Base-by-base conservation (phyloP, 1,139 yeast genomes). In the Candida tetrigidarum region DNA sequence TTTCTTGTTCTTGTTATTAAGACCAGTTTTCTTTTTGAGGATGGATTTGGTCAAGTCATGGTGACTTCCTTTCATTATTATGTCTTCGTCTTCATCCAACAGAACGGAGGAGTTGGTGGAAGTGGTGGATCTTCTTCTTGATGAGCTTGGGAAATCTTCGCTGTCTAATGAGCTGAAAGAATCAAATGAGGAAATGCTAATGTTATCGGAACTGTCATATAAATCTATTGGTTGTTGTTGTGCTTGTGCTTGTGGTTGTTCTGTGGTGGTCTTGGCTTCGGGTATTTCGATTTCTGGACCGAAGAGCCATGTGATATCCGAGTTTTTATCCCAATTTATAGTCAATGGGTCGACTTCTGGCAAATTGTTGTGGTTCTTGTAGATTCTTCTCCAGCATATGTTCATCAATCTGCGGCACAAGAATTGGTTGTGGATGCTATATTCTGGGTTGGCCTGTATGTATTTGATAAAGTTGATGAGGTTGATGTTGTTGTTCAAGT, bases 301-400 rank as follows among this genome's bases (percentile, higher is more conserved):
- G 49, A 67, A 74, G 47, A 74, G 65, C 78, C 78, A 73, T 11
- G 76, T 74, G 41, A 71, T 63, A 50, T 74, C 79, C 47, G 70
- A 67, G 43, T 60, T 62, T 52, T 74, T 74, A 50, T 69, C 67
- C 79, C 79, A 74, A 51, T 74, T 73, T 36, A 74, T 73, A 20
- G 43, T 44, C n/a, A 56, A 54, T 1, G 79, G 78, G 42, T 64
- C 59, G 15, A 64, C 51, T 42, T 67, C 72, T 14, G 48, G 42
- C 29, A 74, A 59, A 3, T 55, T 40, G 34, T 59, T 47, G 36
- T 70, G 55, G 47, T 69, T 69, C 50, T 71, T 71, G 50, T 59
- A 59, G 54, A 69, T 63, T 47, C 78, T 56, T 50, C 79, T 63
- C 79, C 79, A 74, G 45, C 76, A 65, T 3, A 66, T 63, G 52